Evolutionary conservation across 164 flowering plant species (phyloP).

Genomic region (Akebia trifoliata): DNA sequence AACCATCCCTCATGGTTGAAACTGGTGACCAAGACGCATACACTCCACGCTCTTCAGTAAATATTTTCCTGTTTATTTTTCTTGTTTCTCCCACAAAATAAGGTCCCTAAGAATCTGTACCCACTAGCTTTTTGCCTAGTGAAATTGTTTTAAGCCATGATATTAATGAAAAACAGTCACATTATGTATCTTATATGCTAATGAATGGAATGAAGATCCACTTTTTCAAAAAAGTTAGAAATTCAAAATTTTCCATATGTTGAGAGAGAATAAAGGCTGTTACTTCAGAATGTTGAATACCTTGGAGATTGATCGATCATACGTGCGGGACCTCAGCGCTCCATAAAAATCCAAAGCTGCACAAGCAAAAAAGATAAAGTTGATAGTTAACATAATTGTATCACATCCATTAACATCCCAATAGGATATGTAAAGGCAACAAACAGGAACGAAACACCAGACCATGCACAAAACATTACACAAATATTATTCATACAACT

Average conservation of each 20-base stretch:
- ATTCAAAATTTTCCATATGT: background rate
- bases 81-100: too few relatives aligned
- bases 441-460: background rate
- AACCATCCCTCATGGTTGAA: too few relatives aligned
- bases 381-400: background rate
- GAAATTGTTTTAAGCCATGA: background rate
- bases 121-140: too few relatives aligned
- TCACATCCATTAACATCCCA: background rate
- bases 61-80: too few relatives aligned
- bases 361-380: slow-evolving; percentile 6
- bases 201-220: too few relatives aligned
- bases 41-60: too few relatives aligned
- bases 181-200: too few relatives aligned
- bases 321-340: slow-evolving; percentile 89
- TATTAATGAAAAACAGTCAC: background rate
- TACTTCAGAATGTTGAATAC: slow-evolving; percentile 27
- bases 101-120: too few relatives aligned
- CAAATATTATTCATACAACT: too few relatives aligned
- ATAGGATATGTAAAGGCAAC: background rate
- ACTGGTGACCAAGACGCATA: too few relatives aligned
- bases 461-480: too few relatives aligned
- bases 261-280: background rate
- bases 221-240: too few relatives aligned
- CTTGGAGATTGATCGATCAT: slow-evolving; percentile 73
- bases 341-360: slow-evolving; percentile 96